Base-by-base conservation (phyloP, 2,329 filamentous ascomycete genomes). In the Pseudogymnoascus sp. region DNA sequence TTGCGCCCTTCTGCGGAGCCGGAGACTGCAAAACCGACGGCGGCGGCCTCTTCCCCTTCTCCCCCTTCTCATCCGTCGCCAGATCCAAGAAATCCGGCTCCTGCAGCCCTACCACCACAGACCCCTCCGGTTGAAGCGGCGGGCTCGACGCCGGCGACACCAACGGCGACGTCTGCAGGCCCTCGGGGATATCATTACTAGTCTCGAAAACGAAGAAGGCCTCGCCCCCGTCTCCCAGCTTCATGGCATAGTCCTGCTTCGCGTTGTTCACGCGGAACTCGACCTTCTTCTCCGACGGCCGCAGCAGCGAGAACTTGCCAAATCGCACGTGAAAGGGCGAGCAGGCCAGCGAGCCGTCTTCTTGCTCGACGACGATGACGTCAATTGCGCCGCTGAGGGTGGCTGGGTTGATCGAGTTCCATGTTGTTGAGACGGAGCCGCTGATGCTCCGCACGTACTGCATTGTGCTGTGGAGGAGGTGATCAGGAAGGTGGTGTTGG, bases 141-240 rank as follows among this genome's bases (percentile, higher is more conserved):
- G 95, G 95, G 73, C 93, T 97, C 63, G 85, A 85, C n/a, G 86
- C 89, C 4, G 95, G 95, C 23, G 93, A 97, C 62, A 96, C 90
- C 62, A 98, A 81, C 36, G 95, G 95, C 60, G 93, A 98, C 1
- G 95, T 99, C 78, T 98, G 95, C 73, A 98, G 80, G 64, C 90
- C 91, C 75, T 90, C 89, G n/a, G 95, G 95, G 65, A 99, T 95
- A 71, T 86, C 89, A 70, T 93, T 91, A 62, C 88, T 89, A 7
- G 95, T 99, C 79, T 98, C 92, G 73, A 99, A 98, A 68, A 99
- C 92, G 77, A 99, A 99, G 79, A 99, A 99, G 25, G 95, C 95
- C 79, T 99, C 95, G 68, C 95, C 95, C 62, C 92, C 95, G 75
- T 99, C 95, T 51, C 95, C 95, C 19, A 99, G 83, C 79, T 99